Conservation (phyloP, 208 protist genomes). For the Trypanosoma rangeli region DNA sequence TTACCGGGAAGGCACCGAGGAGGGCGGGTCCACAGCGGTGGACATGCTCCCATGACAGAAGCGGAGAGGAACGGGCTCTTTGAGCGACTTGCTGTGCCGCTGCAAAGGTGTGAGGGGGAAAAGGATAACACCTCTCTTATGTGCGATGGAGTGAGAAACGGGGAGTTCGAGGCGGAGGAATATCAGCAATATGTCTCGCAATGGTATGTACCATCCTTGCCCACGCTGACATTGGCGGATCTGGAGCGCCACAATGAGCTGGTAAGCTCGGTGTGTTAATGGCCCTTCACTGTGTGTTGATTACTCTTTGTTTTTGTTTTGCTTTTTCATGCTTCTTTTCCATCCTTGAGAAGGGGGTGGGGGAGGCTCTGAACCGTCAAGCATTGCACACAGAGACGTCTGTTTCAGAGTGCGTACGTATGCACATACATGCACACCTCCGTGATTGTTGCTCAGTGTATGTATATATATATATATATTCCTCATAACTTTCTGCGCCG, state of each 20-base stretch:
- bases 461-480: too few relatives aligned
- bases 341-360: too few relatives aligned
- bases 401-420: too few relatives aligned
- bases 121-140: conserved; percentile 35
- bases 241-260: conserved; percentile 52
- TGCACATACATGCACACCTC: too few relatives aligned
- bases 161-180: conserved; percentile 27
- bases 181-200: not conserved
- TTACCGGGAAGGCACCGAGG: not conserved
- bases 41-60: conserved; percentile 3
- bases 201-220: conserved; percentile 39
- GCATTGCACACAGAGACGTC: too few relatives aligned
- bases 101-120: conserved; percentile 33
- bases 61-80: conserved; percentile 41
- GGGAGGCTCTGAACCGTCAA: too few relatives aligned
- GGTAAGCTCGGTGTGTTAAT: not conserved
- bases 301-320: not conserved
- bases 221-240: conserved; percentile 49
- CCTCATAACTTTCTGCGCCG: too few relatives aligned
- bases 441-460: too few relatives aligned
- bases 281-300: not conserved
- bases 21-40: not conserved
- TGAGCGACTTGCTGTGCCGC: conserved; percentile 53
- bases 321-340: too few relatives aligned
- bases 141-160: conserved; percentile 14